A percentile compares a stretch with the other conserved stretches of the same genome.
phyloP scores from a whole-genome alignment of 1,284 basidiomycete species.

The Austroboletus novae-zelandiae region DNA sequence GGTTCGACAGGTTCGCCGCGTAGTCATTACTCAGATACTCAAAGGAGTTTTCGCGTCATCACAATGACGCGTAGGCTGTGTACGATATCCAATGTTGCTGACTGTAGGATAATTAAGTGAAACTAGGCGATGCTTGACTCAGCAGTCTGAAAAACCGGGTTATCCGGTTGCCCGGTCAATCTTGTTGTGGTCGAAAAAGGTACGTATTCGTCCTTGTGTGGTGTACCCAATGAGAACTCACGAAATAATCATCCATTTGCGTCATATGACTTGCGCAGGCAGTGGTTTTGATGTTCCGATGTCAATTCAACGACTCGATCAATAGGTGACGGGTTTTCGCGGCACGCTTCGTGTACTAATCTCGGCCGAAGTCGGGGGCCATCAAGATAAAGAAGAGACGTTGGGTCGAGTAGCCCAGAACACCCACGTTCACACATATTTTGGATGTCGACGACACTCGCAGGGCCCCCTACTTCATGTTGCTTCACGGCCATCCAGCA shows the following conservation, averaged over 20 bases:
- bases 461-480: constrained; percentile 41
- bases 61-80: neutral
- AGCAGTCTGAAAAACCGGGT: neutral
- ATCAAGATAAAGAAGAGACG: neutral
- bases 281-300: too few species aligned
- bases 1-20: constrained; percentile 47
- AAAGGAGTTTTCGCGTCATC: neutral
- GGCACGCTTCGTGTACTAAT: too few species aligned
- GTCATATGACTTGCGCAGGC: too few species aligned
- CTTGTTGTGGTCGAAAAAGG: too few species aligned
- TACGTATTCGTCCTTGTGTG: too few species aligned
- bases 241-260: too few species aligned
- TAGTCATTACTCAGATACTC: constrained; percentile 1
- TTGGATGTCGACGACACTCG: constrained; percentile 33
- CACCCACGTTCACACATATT: too few species aligned
- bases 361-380: neutral
- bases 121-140: neutral
- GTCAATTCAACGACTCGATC: neutral
- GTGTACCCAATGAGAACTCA: too few species aligned
- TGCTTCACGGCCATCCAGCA: constrained; percentile 49
- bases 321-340: too few species aligned
- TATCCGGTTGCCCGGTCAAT: too few species aligned
- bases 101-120: neutral
- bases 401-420: too few species aligned
- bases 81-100: constrained; percentile 6